Evolutionary conservation across 768 basidiomycete species (phyloP), one percentile per base, ranked within the genome.

Genomic region (Tricholoma flavovirens): DNA sequence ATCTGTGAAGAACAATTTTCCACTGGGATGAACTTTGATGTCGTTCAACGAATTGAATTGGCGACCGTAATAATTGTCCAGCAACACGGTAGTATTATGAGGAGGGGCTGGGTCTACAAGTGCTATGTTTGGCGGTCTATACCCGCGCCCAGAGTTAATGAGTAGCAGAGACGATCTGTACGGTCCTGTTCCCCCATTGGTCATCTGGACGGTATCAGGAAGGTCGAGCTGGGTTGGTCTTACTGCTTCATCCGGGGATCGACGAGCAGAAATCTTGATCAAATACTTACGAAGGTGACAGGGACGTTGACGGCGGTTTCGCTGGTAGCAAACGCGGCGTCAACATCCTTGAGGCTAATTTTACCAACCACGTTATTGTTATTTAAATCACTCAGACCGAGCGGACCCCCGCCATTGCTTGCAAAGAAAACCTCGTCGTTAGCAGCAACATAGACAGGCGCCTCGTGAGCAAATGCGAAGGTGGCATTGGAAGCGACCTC

Each of bases 21-120:
- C 83, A 58, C 78, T 86, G 1, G 86, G 87, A 52, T 89, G 83
- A 3, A 90, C 73, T 62, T 88, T 90, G 56, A 87, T 75, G 60
- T 93, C 90, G 66, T 91, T 89, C 50, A 92, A 67, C 1, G 89
- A 89, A 69, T 88, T 90, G 71, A 90, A 93, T 60, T 90, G 88
- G 2, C 87, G 75, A 1, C 89, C 89, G 62, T 81, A 87, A 69
- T 79, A 89, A 71, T 90, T 92, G 69, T 91, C 87, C 57, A 92
- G 68, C 14, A 92, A 67, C 29, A 87, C 78, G 0, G 86, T 90
- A 3, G 79, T 71, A 54, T 90, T 87, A 69, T 83, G 76, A 0
- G 88, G 88, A 7, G 79, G 65, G 3, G 62, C 65, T 0, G 88
- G 86, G 64, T 88, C 82, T 49, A 90, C 82, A 22, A 86, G 77